Evolutionary conservation across 202 grass and related monocot genomes (phyloP), one percentile per base, ranked within the genome.

Genomic region (Tripidium arundinaceum): DNA sequence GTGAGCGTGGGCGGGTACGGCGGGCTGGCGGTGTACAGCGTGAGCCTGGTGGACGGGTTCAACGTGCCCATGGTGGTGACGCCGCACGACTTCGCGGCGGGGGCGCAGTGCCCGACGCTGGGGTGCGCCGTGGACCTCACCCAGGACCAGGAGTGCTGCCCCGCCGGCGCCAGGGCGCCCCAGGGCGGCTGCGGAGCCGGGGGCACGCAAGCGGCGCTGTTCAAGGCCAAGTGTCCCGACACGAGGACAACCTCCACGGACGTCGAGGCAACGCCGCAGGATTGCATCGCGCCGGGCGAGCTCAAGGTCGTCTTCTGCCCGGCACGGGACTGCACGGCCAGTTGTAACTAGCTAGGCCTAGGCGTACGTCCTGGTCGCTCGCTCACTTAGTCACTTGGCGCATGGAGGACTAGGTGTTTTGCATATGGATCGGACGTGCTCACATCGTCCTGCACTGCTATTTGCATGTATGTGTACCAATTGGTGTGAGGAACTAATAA

Each of bases 281-380:
- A 13, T n/a, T 88, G 86, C 70, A 8, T 64, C 52, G 18, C 65
- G 6, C 86, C 86, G 0, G 25, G 42, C 1, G 86, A 80, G 81
- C 52, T 88, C 76, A 88, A 84, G 86, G 58, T 88, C 81, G 76
- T 88, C 2, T 88, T 88, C 86, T 88, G 86, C 76, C 86, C 74
- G 8, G 29, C 29, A 4, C 62, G 3, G 57, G 74, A 8, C 36
- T 55, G 70, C 28, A 62, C 22, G 55, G 55, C 22, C 21, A 59
- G 3, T 25, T 25, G 22, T 59, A 11, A 25, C 21, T 59, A 22
- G 21, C 8, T 58, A 59, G 55, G 21, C 54, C n/a, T n/a, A n/a
- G n/a, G 9, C 8, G 8, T 55, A 24, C 11, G 10, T 11, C 52
- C n/a, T 58, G 7, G 47, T 50, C 47, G 6, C 47, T 54, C 18